These are phyloP conservation scores for Ophiostoma sp. DNA, from an alignment of 2,329 filamentous ascomycete genomes.

Conservation along the genomic window DNA sequence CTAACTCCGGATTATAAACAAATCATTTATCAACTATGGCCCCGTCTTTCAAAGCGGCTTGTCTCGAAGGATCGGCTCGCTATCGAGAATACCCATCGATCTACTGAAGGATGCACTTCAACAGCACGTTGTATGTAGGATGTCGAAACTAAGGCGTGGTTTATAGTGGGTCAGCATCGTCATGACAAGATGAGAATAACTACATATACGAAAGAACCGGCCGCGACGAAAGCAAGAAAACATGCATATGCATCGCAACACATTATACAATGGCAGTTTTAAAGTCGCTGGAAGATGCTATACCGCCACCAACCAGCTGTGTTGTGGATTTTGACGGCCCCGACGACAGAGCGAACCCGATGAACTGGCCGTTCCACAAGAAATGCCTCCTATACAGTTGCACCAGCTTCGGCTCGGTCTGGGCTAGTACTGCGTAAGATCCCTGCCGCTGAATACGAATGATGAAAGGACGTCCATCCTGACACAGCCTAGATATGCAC, in stretches of 20 bases:
- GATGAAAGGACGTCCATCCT: not conserved
- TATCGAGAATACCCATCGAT: not conserved
- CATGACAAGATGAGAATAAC: not conserved
- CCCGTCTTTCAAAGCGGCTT: not conserved
- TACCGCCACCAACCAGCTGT: not conserved
- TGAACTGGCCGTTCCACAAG: conserved; percentile 19
- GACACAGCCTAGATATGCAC: conserved; percentile 11
- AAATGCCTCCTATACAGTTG: conserved; percentile 16
- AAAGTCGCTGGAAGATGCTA: not conserved
- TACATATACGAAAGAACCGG: not conserved
- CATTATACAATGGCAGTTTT: not conserved
- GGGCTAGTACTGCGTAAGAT: conserved; percentile 20
- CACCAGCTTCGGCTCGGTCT: conserved; percentile 18
- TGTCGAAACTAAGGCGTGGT: not conserved
- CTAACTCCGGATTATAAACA: not conserved
- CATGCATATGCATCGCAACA: not conserved
- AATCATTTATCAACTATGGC: not conserved
- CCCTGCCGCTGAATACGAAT: not conserved
- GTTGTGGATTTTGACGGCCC: conserved; percentile 15
- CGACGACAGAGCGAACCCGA: conserved; percentile 12
- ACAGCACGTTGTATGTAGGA: not conserved
- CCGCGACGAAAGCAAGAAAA: not conserved
- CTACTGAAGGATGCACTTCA: not conserved
- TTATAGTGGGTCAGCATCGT: conserved; percentile 6
- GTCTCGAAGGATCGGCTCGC: not conserved